A percentile compares a stretch with the other conserved stretches of the same genome.
Evolutionary conservation across 2,329 filamentous ascomycete species (phyloP).

Genomic region (Clonostachys rosea): DNA sequence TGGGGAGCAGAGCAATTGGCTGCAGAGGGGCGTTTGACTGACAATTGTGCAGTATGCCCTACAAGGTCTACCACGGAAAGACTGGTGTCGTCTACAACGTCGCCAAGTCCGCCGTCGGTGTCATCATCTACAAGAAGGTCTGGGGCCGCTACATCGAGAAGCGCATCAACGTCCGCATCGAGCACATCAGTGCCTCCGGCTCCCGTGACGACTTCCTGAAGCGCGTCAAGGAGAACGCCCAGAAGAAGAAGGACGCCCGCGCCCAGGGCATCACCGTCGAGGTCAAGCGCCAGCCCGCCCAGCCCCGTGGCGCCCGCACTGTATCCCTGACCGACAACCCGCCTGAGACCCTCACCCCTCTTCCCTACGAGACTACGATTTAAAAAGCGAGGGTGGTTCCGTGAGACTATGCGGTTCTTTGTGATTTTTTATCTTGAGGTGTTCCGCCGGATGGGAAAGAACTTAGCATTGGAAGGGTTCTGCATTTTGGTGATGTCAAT

Average conservation of each 20-base stretch:
- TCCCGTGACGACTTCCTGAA: constrained; percentile 95
- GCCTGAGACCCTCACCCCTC: constrained; percentile 86
- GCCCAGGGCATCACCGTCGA: constrained; percentile 79
- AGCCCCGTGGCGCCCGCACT: constrained; percentile 75
- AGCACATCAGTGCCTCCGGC: constrained; percentile 93
- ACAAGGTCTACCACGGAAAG: constrained; percentile 99
- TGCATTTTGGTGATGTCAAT: constrained; percentile 32
- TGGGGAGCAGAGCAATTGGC: not conserved
- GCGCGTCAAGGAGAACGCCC: constrained; percentile 95
- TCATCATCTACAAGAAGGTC: constrained; percentile 99
- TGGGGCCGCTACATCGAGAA: constrained; percentile 99
- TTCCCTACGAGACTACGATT: constrained; percentile 98
- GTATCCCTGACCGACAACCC: constrained; percentile 77
- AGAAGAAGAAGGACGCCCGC: constrained; percentile 90
- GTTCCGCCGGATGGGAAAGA: constrained; percentile 37
- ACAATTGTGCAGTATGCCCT: constrained; percentile 71
- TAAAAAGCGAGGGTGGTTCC: constrained; percentile 43
- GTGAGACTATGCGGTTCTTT: constrained; percentile 16
- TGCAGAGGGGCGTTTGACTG: constrained; percentile 15
- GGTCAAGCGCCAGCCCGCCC: constrained; percentile 84
- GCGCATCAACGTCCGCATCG: constrained; percentile 97
- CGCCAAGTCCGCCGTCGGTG: constrained; percentile 93
- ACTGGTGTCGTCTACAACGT: constrained; percentile 99
- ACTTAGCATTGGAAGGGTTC: constrained; percentile 34
- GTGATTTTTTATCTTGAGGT: constrained; percentile 30